Percentiles rank a stretch among this genome's conserved stretches.
Conservation (phyloP, 768 basidiomycete genomes). For the Gloeophyllum trabeum region DNA sequence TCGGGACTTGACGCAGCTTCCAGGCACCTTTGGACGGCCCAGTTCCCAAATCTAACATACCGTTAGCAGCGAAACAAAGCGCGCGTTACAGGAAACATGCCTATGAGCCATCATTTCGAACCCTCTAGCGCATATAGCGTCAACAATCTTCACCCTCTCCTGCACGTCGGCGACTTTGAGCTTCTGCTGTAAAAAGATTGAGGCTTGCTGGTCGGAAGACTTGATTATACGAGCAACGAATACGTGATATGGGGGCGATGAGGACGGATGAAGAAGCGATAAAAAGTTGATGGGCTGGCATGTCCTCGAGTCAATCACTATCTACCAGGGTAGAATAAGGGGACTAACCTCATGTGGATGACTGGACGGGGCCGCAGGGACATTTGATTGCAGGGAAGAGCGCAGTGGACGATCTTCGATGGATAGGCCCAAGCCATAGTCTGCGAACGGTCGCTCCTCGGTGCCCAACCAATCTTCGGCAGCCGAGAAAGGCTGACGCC, state of each 20-base stretch:
- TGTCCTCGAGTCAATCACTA: background rate
- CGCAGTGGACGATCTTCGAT: background rate
- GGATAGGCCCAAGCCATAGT: background rate
- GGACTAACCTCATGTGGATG: background rate
- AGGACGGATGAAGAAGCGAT: conserved; percentile 74
- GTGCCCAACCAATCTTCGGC: background rate
- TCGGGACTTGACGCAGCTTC: conserved; percentile 68
- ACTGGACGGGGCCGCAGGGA: background rate
- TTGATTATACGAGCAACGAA: conserved; percentile 83
- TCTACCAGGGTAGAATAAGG: background rate
- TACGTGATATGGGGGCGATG: conserved; percentile 71
- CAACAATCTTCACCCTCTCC: conserved; percentile 75
- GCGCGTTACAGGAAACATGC: conserved; percentile 21
- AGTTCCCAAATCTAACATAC: conserved; percentile 68
- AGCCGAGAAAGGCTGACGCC: background rate
- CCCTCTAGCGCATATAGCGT: conserved; percentile 74
- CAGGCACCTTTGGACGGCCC: conserved; percentile 82
- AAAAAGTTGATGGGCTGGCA: conserved; percentile 84
- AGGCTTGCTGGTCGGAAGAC: conserved; percentile 83
- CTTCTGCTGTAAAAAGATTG: conserved; percentile 85
- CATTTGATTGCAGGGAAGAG: too few relatives aligned
- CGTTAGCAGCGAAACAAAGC: background rate
- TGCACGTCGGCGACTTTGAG: conserved; percentile 74
- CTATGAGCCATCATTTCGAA: conserved; percentile 92
- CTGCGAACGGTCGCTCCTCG: background rate